Conservation (phyloP, 805 yeast genomes). For the Monosporozyma yasuniensis region DNA sequence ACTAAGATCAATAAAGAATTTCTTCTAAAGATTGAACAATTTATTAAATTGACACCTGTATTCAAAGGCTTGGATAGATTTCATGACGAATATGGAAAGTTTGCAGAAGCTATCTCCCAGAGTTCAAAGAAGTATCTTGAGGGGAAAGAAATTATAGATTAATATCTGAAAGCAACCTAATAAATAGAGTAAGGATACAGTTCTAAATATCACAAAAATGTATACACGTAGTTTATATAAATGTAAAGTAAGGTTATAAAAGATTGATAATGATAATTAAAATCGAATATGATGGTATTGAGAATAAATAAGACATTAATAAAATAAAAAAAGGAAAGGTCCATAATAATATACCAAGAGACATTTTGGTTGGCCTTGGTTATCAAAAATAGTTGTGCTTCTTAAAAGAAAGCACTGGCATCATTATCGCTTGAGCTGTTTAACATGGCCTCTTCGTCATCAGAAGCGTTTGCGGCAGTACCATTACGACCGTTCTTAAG, state of each 20-base stretch:
- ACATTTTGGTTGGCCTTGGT: not conserved
- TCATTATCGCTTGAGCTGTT: constrained; percentile 7
- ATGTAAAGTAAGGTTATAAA: not conserved
- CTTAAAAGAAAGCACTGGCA: constrained; percentile 25
- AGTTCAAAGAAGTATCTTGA: not conserved
- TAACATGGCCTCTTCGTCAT: constrained; percentile 26
- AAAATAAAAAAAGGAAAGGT: not conserved
- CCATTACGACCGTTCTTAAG: not conserved
- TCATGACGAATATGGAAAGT: constrained; percentile 40
- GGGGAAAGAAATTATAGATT: not conserved
- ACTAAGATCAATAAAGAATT: constrained; percentile 29
- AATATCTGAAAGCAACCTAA: not conserved
- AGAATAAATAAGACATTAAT: not conserved
- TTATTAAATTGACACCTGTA: constrained; percentile 42
- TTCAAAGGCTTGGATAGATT: constrained; percentile 47
- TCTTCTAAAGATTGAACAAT: constrained; percentile 36
- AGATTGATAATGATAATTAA: not conserved
- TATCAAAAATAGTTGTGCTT: not conserved
- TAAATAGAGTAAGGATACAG: not conserved
- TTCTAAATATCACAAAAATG: not conserved
- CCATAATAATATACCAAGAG: not conserved
- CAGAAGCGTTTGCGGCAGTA: constrained; percentile 6
- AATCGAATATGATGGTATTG: not conserved
- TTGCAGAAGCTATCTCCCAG: constrained; percentile 34
- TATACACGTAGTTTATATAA: not conserved